Conservation (phyloP, 2,329 filamentous ascomycete genomes). For the Juglanconis sp. region DNA sequence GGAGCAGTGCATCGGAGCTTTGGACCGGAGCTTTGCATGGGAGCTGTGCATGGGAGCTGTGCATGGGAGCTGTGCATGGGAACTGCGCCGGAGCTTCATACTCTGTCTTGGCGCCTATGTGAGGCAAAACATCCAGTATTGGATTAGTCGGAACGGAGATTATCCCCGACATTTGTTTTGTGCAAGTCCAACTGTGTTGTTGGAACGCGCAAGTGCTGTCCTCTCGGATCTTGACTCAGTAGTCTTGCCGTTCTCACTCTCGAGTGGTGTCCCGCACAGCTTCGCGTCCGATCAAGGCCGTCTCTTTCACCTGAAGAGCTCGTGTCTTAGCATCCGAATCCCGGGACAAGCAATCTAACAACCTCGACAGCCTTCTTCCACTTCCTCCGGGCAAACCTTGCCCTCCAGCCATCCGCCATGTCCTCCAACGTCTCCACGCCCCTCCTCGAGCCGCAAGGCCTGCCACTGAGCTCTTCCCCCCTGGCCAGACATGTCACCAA, state of each 20-base stretch:
- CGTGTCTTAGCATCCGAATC: neutral
- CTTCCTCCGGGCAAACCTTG: slow-evolving; percentile 76
- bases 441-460: slow-evolving; percentile 47
- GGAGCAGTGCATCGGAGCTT: no score
- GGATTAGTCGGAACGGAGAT: neutral
- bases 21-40: no score
- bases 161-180: neutral
- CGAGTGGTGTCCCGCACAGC: no score
- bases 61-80: neutral
- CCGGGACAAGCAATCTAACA: slow-evolving; percentile 17
- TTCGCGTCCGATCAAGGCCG: neutral
- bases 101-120: neutral
- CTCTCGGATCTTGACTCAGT: neutral
- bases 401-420: slow-evolving; percentile 59
- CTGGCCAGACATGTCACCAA: slow-evolving; percentile 27
- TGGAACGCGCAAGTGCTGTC: neutral
- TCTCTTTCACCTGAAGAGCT: neutral
- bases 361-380: slow-evolving; percentile 69
- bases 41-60: no score
- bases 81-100: neutral
- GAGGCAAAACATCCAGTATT: neutral
- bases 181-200: neutral
- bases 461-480: slow-evolving; percentile 29
- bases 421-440: slow-evolving; percentile 65
- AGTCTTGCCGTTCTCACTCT: no score